Conservation (phyloP, 129 eudicot species). For the Artemisia tridentata region DNA sequence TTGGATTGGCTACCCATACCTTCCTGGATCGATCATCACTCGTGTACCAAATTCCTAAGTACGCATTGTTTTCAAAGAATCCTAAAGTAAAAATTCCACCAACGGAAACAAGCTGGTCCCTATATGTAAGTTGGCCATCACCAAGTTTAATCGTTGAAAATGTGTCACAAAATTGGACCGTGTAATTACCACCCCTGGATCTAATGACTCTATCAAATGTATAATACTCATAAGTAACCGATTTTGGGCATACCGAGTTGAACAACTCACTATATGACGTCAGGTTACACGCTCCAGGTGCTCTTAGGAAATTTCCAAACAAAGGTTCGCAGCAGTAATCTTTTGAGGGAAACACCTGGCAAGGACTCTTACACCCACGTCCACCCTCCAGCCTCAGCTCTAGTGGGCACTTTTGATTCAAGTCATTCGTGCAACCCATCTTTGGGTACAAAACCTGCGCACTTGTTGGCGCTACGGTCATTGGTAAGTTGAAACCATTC, state of each 20-base stretch:
- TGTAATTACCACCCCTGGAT: constrained; percentile 25
- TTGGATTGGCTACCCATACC: constrained; percentile 37
- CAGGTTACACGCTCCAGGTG: constrained; percentile 13
- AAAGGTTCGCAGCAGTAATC: constrained; percentile 30
- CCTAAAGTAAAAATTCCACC: constrained; percentile 28
- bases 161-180: constrained; percentile 29
- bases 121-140: constrained; percentile 10
- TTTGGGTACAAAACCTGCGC: constrained; percentile 2
- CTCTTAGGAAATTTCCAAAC: neutral
- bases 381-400: constrained; percentile 29
- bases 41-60: constrained; percentile 38
- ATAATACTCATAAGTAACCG: constrained; percentile 17
- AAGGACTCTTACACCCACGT: constrained; percentile 34
- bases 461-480: constrained; percentile 28
- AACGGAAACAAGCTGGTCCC: constrained; percentile 8
- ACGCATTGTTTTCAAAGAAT: constrained; percentile 11
- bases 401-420: constrained; percentile 27
- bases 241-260: constrained; percentile 31
- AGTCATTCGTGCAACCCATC: constrained; percentile 31
- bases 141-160: constrained; percentile 7
- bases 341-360: constrained; percentile 23
- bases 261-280: constrained; percentile 23
- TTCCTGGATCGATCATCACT: neutral
- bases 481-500: constrained; percentile 36
- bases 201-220: constrained; percentile 4